Evolutionary conservation across 768 basidiomycete species (phyloP).

Genomic region (Tylopilus cervinicoccineus): DNA sequence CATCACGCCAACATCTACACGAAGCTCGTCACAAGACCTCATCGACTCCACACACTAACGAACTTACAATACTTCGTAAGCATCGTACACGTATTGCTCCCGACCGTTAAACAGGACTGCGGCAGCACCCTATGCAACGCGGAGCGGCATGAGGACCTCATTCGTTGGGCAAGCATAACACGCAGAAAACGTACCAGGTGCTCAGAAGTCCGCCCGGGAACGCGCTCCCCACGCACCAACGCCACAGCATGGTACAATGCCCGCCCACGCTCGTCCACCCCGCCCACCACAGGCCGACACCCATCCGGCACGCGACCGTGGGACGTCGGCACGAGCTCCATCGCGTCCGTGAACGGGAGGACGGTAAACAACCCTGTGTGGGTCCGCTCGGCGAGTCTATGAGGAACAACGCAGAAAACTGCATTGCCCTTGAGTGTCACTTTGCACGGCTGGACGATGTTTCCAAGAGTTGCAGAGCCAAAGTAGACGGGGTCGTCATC

Average conservation of each 20-base stretch:
- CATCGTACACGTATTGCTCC: neutral
- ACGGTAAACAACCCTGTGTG: conserved; percentile 2
- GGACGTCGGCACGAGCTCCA: conserved; percentile 3
- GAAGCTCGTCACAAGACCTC: neutral
- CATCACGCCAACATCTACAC: neutral
- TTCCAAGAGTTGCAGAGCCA: neutral
- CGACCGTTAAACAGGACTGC: neutral
- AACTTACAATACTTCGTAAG: conserved; percentile 5
- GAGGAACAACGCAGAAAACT: neutral
- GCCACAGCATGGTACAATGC: neutral
- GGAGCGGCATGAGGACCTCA: neutral
- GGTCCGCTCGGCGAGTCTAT: neutral
- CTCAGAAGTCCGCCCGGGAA: conserved; percentile 1
- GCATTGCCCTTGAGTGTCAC: conserved; percentile 1
- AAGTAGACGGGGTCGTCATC: conserved; percentile 3
- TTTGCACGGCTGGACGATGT: conserved; percentile 5
- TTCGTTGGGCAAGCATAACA: neutral
- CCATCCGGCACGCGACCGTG: conserved; percentile 1
- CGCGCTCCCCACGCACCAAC: neutral
- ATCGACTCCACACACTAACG: neutral
- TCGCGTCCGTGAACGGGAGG: conserved; percentile 5
- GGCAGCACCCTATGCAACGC: neutral
- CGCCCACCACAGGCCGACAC: neutral
- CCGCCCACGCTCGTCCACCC: neutral
- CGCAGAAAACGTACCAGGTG: conserved; percentile 1